Conservation (phyloP, 2,329 filamentous ascomycete genomes). For the Nigrograna mackinnonii region DNA sequence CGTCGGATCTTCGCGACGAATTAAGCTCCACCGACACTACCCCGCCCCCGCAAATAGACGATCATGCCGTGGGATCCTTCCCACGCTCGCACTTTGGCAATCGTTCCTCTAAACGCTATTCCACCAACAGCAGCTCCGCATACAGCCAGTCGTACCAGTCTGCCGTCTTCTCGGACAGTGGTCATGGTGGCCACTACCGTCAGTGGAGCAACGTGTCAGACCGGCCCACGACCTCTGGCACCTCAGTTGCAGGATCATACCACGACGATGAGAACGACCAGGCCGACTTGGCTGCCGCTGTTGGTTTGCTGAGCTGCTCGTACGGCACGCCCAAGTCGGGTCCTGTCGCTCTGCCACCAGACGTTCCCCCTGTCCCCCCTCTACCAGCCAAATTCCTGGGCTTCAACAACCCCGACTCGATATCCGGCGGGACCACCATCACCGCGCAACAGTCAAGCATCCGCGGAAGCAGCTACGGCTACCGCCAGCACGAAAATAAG, state of each 20-base stretch:
- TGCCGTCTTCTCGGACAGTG: conserved; percentile 59
- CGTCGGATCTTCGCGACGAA: conserved; percentile 74
- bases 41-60: conserved; percentile 78
- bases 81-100: conserved; percentile 36
- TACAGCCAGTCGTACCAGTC: conserved; percentile 83
- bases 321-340: conserved; percentile 78
- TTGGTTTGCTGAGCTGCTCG: conserved; percentile 88
- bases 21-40: conserved; percentile 91
- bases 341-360: conserved; percentile 64
- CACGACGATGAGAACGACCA: conserved; percentile 70
- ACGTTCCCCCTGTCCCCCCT: conserved; percentile 85
- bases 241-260: conserved; percentile 65
- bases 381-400: conserved; percentile 79
- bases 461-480: conserved; percentile 67
- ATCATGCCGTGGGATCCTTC: conserved; percentile 57
- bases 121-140: conserved; percentile 51
- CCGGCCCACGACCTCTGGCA: conserved; percentile 73
- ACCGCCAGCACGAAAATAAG: conserved; percentile 47
- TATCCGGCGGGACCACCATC: conserved; percentile 60
- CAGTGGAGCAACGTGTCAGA: conserved; percentile 71
- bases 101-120: conserved; percentile 48
- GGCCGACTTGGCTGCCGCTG: conserved; percentile 83
- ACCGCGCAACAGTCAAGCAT: conserved; percentile 62
- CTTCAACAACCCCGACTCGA: conserved; percentile 55
- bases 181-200: conserved; percentile 64